phyloP scores from a whole-genome alignment of 2,329 filamentous ascomycete species.

The Phoma sp. region DNA sequence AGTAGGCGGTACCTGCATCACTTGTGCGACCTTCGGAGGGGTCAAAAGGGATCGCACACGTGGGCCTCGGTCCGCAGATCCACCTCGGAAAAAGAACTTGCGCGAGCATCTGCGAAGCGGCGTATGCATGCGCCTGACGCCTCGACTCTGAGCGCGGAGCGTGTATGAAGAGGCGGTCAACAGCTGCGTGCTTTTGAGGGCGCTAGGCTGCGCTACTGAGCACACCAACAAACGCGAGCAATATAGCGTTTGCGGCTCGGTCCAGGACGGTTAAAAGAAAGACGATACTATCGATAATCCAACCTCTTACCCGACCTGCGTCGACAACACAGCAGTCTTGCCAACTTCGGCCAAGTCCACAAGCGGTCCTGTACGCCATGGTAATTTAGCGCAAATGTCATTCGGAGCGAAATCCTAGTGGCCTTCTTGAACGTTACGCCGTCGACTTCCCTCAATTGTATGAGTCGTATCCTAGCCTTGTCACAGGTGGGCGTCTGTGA shows the following conservation, averaged over 20 bases:
- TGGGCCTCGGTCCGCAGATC: not conserved
- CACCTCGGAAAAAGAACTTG: constrained; percentile 2
- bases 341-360: constrained; percentile 7
- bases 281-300: constrained; percentile 5
- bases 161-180: constrained; percentile 12
- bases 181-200: not conserved
- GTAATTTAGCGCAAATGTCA: not conserved
- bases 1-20: constrained; percentile 3
- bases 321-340: constrained; percentile 15
- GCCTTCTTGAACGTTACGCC: not conserved
- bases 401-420: constrained; percentile 9
- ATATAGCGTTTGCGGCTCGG: constrained; percentile 14
- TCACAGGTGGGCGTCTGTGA: too few species aligned
- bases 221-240: constrained; percentile 3
- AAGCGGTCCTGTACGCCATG: constrained; percentile 2
- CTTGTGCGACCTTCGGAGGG: not conserved
- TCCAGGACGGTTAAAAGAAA: constrained; percentile 13
- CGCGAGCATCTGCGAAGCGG: not conserved
- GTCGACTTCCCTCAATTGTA: not conserved
- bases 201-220: constrained; percentile 8
- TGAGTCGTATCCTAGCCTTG: too few species aligned
- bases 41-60: constrained; percentile 1
- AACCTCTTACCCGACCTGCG: constrained; percentile 9
- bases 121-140: not conserved
- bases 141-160: not conserved